Conservation (phyloP, 1,139 yeast genomes). For the Citeromyces siamensis region DNA sequence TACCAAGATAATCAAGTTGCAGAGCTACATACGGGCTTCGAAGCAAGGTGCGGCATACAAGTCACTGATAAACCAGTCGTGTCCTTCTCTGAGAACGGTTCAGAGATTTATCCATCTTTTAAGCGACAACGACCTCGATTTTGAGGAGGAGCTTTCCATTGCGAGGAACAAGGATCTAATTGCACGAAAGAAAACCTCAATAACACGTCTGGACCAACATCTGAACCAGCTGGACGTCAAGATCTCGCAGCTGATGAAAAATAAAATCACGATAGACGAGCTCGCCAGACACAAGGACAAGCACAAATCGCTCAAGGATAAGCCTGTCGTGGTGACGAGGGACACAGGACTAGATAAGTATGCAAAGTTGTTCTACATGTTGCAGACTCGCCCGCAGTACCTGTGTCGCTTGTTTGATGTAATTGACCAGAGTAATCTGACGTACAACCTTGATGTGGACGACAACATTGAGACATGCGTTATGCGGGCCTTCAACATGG, state of each 20-base stretch:
- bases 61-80: slow-evolving; percentile 51
- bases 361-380: slow-evolving; percentile 66
- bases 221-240: slow-evolving; percentile 77
- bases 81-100: slow-evolving; percentile 72
- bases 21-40: slow-evolving; percentile 58
- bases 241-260: slow-evolving; percentile 64
- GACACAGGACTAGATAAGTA: too few relatives aligned
- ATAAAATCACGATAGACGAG: slow-evolving; percentile 72
- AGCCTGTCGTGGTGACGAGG: too few relatives aligned
- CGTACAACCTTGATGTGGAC: slow-evolving; percentile 7
- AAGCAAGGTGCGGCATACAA: slow-evolving; percentile 66
- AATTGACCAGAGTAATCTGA: slow-evolving; percentile 14
- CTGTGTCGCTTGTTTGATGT: slow-evolving; percentile 41
- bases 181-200: slow-evolving; percentile 45
- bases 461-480: slow-evolving; percentile 33
- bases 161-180: slow-evolving; percentile 60
- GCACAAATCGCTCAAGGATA: slow-evolving; percentile 15
- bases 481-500: slow-evolving; percentile 37
- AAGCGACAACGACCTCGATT: slow-evolving; percentile 65
- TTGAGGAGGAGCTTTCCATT: slow-evolving; percentile 62
- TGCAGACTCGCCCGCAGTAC: slow-evolving; percentile 79
- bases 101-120: slow-evolving; percentile 67
- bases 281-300: slow-evolving; percentile 44
- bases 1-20: slow-evolving; percentile 54
- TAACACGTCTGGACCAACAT: slow-evolving; percentile 59